Percentiles rank a stretch among this genome's conserved stretches.
Evolutionary conservation across 2,329 filamentous ascomycete genomes (phyloP).

Genomic region (Colletotrichum sp.): DNA sequence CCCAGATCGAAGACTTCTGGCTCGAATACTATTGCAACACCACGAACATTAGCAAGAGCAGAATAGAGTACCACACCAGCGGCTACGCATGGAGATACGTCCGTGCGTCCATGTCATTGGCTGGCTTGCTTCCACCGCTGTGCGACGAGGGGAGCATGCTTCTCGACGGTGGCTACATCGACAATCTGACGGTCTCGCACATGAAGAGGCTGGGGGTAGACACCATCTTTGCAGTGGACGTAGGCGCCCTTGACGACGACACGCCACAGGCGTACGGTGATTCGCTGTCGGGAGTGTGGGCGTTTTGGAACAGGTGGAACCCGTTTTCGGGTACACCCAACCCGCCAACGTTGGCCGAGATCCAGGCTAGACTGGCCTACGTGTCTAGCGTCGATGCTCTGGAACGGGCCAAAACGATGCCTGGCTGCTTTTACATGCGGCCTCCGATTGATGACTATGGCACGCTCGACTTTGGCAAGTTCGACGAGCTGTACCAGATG

Average conservation of each 20-base stretch:
- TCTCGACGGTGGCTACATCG: conserved; percentile 93
- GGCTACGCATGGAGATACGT: conserved; percentile 99
- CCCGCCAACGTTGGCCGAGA: conserved; percentile 92
- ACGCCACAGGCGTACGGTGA: conserved; percentile 93
- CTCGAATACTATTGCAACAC: conserved; percentile 99
- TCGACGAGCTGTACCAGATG: conserved; percentile 93
- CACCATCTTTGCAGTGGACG: conserved; percentile 94
- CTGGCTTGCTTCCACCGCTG: conserved; percentile 88
- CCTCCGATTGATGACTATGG: conserved; percentile 94
- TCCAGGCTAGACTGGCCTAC: conserved; percentile 93
- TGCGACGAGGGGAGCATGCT: conserved; percentile 98
- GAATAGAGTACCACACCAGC: conserved; percentile 90
- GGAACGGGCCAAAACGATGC: conserved; percentile 88
- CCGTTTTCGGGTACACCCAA: conserved; percentile 89
- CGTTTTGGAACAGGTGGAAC: conserved; percentile 95
- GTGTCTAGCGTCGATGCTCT: conserved; percentile 94
- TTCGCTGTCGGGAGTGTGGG: conserved; percentile 93
- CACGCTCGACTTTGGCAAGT: conserved; percentile 95
- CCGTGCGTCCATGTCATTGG: conserved; percentile 94
- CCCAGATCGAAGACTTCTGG: conserved; percentile 99
- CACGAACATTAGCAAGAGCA: conserved; percentile 95
- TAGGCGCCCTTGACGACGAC: conserved; percentile 90
- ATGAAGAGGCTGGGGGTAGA: conserved; percentile 96
- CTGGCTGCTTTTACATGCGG: conserved; percentile 94
- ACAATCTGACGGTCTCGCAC: conserved; percentile 95